Conservation (phyloP, 345 rosid species). For the Orychophragmus violaceus region DNA sequence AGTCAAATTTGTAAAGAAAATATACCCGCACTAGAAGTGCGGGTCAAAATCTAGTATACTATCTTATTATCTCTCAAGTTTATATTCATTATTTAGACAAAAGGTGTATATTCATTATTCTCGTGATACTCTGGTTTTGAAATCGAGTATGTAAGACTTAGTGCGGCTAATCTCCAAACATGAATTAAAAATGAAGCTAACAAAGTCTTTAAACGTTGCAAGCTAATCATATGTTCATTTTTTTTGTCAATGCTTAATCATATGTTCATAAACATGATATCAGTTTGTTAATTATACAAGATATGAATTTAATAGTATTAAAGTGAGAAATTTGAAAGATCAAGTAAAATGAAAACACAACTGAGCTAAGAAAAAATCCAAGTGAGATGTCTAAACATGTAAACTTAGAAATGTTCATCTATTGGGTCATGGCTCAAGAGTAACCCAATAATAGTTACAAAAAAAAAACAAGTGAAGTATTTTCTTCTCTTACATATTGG, state of each 20-base stretch:
- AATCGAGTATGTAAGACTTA: not conserved
- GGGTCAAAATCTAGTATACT: no score
- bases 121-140: not conserved
- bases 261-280: not conserved
- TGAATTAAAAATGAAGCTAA: not conserved
- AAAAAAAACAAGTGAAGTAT: slow-evolving; percentile 28
- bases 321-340: not conserved
- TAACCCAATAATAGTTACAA: slow-evolving; percentile 20
- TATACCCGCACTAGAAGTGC: no score
- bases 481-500: slow-evolving; percentile 7
- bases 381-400: not conserved
- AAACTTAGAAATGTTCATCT: not conserved
- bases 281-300: not conserved
- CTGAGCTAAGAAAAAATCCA: not conserved
- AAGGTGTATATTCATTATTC: not conserved
- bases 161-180: not conserved
- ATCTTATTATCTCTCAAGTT: not conserved
- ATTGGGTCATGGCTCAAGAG: slow-evolving; percentile 4
- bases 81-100: not conserved
- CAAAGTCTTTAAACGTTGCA: not conserved
- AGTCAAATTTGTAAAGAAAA: no score
- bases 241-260: no score
- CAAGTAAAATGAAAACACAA: not conserved
- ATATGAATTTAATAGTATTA: not conserved
- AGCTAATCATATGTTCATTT: not conserved